Evolutionary conservation across 768 basidiomycete species (phyloP).

Genomic region (Leccinum olivaceopallidum): DNA sequence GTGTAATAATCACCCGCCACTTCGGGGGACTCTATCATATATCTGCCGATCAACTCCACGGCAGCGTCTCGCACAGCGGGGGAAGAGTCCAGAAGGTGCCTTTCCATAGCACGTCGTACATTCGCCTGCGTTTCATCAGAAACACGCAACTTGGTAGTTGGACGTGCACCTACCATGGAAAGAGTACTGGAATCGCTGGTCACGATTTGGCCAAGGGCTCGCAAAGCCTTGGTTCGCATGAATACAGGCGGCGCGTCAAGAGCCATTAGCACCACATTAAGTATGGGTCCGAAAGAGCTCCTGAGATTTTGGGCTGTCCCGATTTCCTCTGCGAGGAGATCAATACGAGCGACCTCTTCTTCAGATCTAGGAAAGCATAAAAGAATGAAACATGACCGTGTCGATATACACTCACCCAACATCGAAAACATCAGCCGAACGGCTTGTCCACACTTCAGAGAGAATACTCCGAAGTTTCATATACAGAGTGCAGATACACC

Average conservation of each 20-base stretch:
- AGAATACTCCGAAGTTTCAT: slow-evolving; percentile 53
- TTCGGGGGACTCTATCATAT: too few relatives aligned
- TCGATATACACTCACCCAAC: slow-evolving; percentile 55
- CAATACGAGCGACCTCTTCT: slow-evolving; percentile 68
- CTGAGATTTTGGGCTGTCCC: slow-evolving; percentile 75
- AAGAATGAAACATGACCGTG: background rate
- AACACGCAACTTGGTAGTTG: too few relatives aligned
- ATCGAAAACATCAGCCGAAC: slow-evolving; percentile 74
- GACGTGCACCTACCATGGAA: too few relatives aligned
- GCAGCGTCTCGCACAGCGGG: too few relatives aligned
- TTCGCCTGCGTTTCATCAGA: too few relatives aligned
- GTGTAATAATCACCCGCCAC: too few relatives aligned
- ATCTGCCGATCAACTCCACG: too few relatives aligned
- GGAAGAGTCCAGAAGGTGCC: too few relatives aligned
- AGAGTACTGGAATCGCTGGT: too few relatives aligned
- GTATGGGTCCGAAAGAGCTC: slow-evolving; percentile 80
- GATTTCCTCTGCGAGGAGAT: slow-evolving; percentile 71
- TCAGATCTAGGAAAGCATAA: slow-evolving; percentile 49
- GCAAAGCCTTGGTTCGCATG: too few relatives aligned
- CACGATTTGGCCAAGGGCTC: too few relatives aligned
- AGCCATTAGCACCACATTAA: slow-evolving; percentile 74
- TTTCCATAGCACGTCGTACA: too few relatives aligned
- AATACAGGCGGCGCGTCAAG: slow-evolving; percentile 68
- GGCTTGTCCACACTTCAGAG: slow-evolving; percentile 72
- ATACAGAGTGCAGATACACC: slow-evolving; percentile 45